A percentile compares a stretch with the other conserved stretches of the same genome.
phyloP scores from a whole-genome alignment of 2,329 filamentous ascomycete genomes.

The Aspergillus cejpii region DNA sequence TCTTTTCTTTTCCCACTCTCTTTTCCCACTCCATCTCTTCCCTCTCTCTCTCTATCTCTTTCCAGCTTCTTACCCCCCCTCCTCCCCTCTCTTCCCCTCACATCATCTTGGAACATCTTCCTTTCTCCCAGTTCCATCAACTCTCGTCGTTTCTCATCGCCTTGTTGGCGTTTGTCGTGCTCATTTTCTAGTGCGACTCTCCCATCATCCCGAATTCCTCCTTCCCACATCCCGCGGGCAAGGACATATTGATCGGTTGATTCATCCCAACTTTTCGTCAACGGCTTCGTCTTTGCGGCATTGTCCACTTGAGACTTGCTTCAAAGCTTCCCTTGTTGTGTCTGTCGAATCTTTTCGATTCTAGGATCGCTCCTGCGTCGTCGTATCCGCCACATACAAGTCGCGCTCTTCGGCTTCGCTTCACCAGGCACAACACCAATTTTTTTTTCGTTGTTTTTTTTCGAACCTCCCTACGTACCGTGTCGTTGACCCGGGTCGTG shows the following conservation, averaged over 20 bases:
- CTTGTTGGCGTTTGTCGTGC: conserved; percentile 18
- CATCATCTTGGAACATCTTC: conserved; percentile 15
- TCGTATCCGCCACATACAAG: conserved; percentile 23
- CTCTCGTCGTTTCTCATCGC: conserved; percentile 11
- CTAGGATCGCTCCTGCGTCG: conserved; percentile 4
- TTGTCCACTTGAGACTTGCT: background rate
- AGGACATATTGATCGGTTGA: conserved; percentile 19
- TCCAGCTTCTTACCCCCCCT: conserved; percentile 17
- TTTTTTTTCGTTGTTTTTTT: conserved; percentile 5
- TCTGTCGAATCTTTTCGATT: background rate
- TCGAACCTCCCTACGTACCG: conserved; percentile 3
- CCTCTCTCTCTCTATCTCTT: conserved; percentile 15
- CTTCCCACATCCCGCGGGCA: conserved; percentile 15
- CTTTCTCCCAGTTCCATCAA: conserved; percentile 13
- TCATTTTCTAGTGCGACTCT: conserved; percentile 19
- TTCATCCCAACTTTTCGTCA: conserved; percentile 5
- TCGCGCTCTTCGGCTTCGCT: conserved; percentile 19
- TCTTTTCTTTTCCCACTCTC: conserved; percentile 8
- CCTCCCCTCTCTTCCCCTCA: conserved; percentile 17
- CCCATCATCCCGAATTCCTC: conserved; percentile 16
- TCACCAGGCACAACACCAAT: conserved; percentile 19
- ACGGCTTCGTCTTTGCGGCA: background rate
- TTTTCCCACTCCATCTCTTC: conserved; percentile 11
- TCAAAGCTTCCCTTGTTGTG: background rate
- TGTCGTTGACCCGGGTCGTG: conserved; percentile 6